Conservation (phyloP, 2,329 filamentous ascomycete genomes). For the Xylaria sp. region DNA sequence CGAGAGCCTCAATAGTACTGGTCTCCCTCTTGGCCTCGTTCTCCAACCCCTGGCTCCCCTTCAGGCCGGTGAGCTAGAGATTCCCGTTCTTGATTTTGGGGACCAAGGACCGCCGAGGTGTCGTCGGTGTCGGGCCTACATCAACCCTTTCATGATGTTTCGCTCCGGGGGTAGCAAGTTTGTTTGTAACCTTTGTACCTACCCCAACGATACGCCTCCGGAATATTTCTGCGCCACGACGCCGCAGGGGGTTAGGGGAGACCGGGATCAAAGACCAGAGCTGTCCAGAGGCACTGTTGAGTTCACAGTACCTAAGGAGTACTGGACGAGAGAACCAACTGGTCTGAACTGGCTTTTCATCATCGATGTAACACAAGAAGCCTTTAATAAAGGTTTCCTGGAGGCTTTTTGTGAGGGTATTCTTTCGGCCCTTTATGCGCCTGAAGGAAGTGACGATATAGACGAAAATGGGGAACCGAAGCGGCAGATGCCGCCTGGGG, state of each 20-base stretch:
- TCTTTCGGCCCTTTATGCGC: constrained; percentile 82
- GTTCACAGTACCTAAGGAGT: constrained; percentile 96
- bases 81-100: constrained; percentile 95
- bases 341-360: constrained; percentile 89
- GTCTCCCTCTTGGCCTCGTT: constrained; percentile 85
- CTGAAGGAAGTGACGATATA: constrained; percentile 63
- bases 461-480: constrained; percentile 64
- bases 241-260: constrained; percentile 84
- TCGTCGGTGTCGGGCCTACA: constrained; percentile 91
- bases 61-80: constrained; percentile 83
- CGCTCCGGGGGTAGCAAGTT: constrained; percentile 93
- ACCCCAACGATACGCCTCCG: constrained; percentile 90
- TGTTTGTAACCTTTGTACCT: constrained; percentile 97
- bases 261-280: constrained; percentile 89
- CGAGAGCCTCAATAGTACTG: constrained; percentile 83
- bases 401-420: constrained; percentile 93
- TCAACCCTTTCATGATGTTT: constrained; percentile 99
- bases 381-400: constrained; percentile 88
- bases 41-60: constrained; percentile 87
- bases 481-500: constrained; percentile 75
- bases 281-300: constrained; percentile 92
- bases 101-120: constrained; percentile 90
- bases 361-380: constrained; percentile 92
- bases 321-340: constrained; percentile 95
- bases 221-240: constrained; percentile 96